Conservation (phyloP, 2,329 filamentous ascomycete species). For the Exserohilum turcica region DNA sequence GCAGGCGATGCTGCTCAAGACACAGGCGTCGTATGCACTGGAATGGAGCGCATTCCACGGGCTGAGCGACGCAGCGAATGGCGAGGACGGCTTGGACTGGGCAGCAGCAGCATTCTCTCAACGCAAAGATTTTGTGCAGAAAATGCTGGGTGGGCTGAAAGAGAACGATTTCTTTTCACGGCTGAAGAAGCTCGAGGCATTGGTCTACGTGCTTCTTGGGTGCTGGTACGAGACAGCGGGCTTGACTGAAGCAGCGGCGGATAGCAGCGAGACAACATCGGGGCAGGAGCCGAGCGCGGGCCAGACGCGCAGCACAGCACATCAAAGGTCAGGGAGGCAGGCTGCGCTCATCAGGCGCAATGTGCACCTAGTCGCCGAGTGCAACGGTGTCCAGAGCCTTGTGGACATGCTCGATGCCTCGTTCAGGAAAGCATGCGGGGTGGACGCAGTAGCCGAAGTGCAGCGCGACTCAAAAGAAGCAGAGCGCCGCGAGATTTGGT, state of each 20-base stretch:
- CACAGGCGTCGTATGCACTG: conserved; percentile 76
- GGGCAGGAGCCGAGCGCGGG: conserved; percentile 17
- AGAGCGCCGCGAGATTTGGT: conserved; percentile 55
- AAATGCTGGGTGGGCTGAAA: conserved; percentile 42
- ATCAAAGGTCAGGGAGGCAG: conserved; percentile 48
- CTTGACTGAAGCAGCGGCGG: conserved; percentile 14
- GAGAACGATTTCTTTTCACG: conserved; percentile 35
- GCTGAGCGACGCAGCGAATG: conserved; percentile 48
- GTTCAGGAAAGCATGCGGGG: conserved; percentile 39
- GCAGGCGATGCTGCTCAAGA: conserved; percentile 75
- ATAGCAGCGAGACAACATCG: conserved; percentile 15
- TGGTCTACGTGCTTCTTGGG: conserved; percentile 55
- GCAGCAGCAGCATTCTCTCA: conserved; percentile 64
- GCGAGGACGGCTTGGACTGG: conserved; percentile 64
- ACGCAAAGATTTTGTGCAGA: conserved; percentile 62
- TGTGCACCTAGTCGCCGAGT: conserved; percentile 49
- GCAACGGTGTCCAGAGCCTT: conserved; percentile 48
- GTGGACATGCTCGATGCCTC: conserved; percentile 48
- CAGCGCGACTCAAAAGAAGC: conserved; percentile 45
- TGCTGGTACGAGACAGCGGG: conserved; percentile 59
- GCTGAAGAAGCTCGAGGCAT: conserved; percentile 49
- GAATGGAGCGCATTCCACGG: conserved; percentile 62
- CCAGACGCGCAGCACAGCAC: conserved; percentile 19
- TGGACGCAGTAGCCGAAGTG: conserved; percentile 28
- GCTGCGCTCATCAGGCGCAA: conserved; percentile 53